Conservation (phyloP, 148 eudicot genomes). For the Persicaria tinctoria region DNA sequence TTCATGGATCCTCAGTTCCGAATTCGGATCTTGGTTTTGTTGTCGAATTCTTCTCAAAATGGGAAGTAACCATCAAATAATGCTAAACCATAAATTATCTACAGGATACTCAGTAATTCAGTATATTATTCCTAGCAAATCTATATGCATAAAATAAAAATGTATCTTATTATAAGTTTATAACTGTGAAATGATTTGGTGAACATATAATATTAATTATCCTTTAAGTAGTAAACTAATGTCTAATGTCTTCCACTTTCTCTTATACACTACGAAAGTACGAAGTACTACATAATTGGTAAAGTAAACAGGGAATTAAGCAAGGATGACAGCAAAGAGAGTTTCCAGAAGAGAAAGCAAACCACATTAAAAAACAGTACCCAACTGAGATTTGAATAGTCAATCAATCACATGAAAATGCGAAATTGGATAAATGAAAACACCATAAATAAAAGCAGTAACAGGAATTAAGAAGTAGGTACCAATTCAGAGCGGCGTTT, state of each 20-base stretch:
- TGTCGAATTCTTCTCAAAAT: not conserved
- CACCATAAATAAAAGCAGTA: not conserved
- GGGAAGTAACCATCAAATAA: not conserved
- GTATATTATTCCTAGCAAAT: not conserved
- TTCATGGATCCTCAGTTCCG: too few relatives aligned
- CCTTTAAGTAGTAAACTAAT: not conserved
- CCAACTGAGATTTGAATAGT: not conserved
- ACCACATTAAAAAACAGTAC: not conserved
- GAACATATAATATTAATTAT: not conserved
- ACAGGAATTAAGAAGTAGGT: not conserved
- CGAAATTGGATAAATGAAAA: not conserved
- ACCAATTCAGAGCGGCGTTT: constrained; percentile 66
- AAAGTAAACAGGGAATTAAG: not conserved
- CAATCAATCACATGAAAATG: not conserved
- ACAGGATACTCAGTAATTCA: not conserved
- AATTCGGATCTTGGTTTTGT: not conserved
- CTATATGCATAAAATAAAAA: not conserved
- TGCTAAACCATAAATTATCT: not conserved
- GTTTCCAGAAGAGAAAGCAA: not conserved
- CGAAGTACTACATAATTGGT: not conserved
- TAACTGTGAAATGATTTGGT: not conserved
- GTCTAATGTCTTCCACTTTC: not conserved
- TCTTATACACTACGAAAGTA: not conserved
- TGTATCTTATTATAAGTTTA: not conserved
- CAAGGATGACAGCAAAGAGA: not conserved